Conservation (phyloP, 768 basidiomycete species). For the Trametes sanguinea region DNA sequence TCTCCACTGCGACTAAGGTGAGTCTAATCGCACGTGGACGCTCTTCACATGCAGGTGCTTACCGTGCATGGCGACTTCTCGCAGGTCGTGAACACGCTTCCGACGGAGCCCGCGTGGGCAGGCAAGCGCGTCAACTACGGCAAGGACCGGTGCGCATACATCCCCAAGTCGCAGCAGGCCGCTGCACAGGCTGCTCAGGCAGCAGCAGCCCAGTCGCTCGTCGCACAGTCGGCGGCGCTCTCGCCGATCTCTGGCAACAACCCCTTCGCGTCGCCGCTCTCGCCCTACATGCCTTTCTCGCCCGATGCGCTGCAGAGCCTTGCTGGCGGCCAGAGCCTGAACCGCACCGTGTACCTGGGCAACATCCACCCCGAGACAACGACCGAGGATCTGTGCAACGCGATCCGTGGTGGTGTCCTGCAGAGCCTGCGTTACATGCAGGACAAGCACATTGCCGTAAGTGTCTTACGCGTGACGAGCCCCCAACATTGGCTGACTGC, state of each 20-base stretch:
- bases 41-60: not conserved
- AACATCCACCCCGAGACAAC: slow-evolving; percentile 97
- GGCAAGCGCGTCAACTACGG: slow-evolving; percentile 98
- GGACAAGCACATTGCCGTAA: slow-evolving; percentile 94
- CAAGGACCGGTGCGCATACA: slow-evolving; percentile 97
- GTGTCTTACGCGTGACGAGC: slow-evolving; percentile 33
- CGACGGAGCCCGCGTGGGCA: slow-evolving; percentile 90
- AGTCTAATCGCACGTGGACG: slow-evolving; percentile 12
- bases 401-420: slow-evolving; percentile 93
- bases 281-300: slow-evolving; percentile 42
- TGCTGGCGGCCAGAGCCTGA: slow-evolving; percentile 61
- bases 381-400: slow-evolving; percentile 93
- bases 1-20: slow-evolving; percentile 94
- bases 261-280: slow-evolving; percentile 30
- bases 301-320: slow-evolving; percentile 52
- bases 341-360: slow-evolving; percentile 93
- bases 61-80: slow-evolving; percentile 7
- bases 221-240: slow-evolving; percentile 49
- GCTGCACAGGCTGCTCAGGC: slow-evolving; percentile 86
- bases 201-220: slow-evolving; percentile 77
- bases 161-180: slow-evolving; percentile 92
- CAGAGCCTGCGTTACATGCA: slow-evolving; percentile 95
- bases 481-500: not conserved
- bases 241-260: slow-evolving; percentile 34
- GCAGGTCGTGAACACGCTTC: slow-evolving; percentile 91